Evolutionary conservation across 352 stramenopile genomes (phyloP), one percentile per base, ranked within the genome.

Genomic region (Saprolegnia diclina): DNA sequence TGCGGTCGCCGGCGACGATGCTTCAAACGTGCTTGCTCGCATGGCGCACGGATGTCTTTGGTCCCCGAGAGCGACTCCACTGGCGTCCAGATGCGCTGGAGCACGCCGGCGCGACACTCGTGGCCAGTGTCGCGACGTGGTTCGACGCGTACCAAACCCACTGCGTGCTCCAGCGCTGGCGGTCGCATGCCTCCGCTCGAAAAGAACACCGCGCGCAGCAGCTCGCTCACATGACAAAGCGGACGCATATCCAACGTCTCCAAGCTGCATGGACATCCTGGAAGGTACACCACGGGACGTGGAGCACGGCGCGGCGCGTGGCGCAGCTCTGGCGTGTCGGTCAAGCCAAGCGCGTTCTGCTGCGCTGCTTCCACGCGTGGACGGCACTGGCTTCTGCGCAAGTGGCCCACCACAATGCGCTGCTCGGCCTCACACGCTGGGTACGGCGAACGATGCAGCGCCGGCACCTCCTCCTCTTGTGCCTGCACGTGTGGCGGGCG

Each of bases 331-430:
- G 52, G 52, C 52, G 52, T 7, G 19, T 10, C 13, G 35, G 16
- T 1, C 52, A 59, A 2, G 52, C 2, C 2, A 59, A 59, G 35
- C 52, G 35, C 24, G 52, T 16, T 59, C 11, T 59, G 1, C 9
- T 59, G 35, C 24, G 52, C 24, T 59, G 52, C 35, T 59, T 59
- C 9, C 52, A 59, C 3, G 24, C 52, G 35, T 59, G 52, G 52
- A n/a, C 52, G 35, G 11, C 52, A 19, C 24, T n/a, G 3, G 52
- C 19, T 9, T n/a, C 11, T 21, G 52, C 52, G 52, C 13, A 24
- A 3, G 11, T 21, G 13, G 16, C 11, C 13, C 35, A 59, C 52
- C 24, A 59, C 3, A 2, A n/a, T n/a, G 11, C 52, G n/a, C 24
- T 59, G 52, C 35, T 59, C 7, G 35, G 11, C 3, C 24, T 59